These are phyloP conservation scores for Viola pubescens DNA, from an alignment of 441 rosid genomes.

Conservation along the genomic window DNA sequence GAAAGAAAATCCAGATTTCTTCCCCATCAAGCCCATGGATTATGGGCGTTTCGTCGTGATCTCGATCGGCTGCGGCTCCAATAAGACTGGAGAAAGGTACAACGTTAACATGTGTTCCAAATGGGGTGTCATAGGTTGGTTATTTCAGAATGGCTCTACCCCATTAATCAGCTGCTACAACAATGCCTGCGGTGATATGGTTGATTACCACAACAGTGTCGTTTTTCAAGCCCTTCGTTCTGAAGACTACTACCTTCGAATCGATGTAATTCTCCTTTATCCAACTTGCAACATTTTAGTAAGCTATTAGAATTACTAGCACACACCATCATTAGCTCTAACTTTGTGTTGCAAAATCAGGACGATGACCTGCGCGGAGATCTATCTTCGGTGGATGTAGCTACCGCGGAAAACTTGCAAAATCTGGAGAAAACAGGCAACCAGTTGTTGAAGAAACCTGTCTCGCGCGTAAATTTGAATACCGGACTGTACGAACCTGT, in stretches of 20 bases:
- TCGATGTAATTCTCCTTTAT: conserved; percentile 34
- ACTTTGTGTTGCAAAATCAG: conserved; percentile 11
- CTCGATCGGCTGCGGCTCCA: conserved; percentile 50
- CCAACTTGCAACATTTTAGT: too few relatives aligned
- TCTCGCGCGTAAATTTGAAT: conserved; percentile 41
- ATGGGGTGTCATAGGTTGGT: conserved; percentile 60
- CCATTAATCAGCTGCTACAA: conserved; percentile 49
- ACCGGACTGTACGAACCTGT: conserved; percentile 41
- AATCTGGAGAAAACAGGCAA: conserved; percentile 41
- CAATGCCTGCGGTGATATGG: conserved; percentile 64
- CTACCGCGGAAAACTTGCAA: conserved; percentile 41
- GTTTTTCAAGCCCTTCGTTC: conserved; percentile 55
- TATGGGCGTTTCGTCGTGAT: conserved; percentile 51
- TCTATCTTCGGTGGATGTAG: conserved; percentile 42
- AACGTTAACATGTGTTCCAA: conserved; percentile 34
- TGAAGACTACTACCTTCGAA: conserved; percentile 46
- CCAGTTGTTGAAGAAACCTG: conserved; percentile 35
- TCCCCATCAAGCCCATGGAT: conserved; percentile 48
- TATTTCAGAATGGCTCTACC: conserved; percentile 32
- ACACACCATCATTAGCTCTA: background rate
- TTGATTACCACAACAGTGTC: conserved; percentile 44
- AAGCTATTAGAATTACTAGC: background rate
- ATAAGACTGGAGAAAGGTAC: conserved; percentile 32
- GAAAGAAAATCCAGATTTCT: conserved; percentile 38
- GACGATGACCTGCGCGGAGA: conserved; percentile 30